These are phyloP conservation scores for Russula vinacea DNA, from an alignment of 768 basidiomycete species.

Conservation along the genomic window DNA sequence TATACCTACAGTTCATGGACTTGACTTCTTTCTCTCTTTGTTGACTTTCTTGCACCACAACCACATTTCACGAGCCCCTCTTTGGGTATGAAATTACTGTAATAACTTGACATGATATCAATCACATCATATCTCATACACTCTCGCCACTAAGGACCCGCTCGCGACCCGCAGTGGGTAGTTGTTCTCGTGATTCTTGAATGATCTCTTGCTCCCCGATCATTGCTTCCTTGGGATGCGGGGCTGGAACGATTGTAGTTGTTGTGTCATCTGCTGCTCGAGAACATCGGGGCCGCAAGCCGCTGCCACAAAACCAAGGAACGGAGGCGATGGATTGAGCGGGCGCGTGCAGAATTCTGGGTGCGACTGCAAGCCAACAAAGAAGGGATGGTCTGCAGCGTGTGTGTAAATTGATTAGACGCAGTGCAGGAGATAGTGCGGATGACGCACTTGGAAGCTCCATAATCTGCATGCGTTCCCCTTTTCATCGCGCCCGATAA, in stretches of 20 bases:
- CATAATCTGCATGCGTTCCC: slow-evolving; percentile 97
- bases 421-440: not conserved
- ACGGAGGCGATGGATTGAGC: slow-evolving; percentile 93
- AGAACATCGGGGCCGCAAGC: slow-evolving; percentile 55
- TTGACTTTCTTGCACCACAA: too few species aligned
- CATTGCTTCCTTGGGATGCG: slow-evolving; percentile 75
- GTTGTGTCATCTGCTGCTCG: slow-evolving; percentile 67
- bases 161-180: slow-evolving; percentile 20
- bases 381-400: slow-evolving; percentile 82
- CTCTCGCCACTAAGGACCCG: slow-evolving; percentile 25
- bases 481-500: slow-evolving; percentile 88
- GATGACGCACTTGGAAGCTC: slow-evolving; percentile 70
- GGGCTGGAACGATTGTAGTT: slow-evolving; percentile 63
- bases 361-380: slow-evolving; percentile 91
- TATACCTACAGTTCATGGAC: too few species aligned
- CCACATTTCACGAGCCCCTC: not conserved
- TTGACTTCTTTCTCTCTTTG: too few species aligned
- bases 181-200: slow-evolving; percentile 33
- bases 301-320: slow-evolving; percentile 93
- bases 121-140: too few species aligned
- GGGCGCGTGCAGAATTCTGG: slow-evolving; percentile 99
- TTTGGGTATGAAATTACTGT: not conserved
- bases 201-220: slow-evolving; percentile 60
- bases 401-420: not conserved
- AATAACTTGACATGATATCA: not conserved